These are phyloP conservation scores for Rhododendron simsii DNA, from an alignment of 148 eudicot genomes.

Conservation along the genomic window DNA sequence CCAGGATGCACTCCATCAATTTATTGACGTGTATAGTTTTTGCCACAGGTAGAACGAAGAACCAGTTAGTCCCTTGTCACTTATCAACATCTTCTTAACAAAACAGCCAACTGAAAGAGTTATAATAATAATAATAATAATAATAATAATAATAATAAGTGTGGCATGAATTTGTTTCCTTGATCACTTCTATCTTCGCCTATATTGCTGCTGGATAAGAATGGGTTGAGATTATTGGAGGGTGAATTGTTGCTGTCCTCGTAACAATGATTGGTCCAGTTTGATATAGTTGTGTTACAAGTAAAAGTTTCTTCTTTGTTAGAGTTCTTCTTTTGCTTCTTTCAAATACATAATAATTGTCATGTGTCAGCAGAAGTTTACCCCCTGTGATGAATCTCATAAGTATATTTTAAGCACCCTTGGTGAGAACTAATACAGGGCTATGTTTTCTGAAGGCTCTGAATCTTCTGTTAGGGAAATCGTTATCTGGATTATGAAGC, in stretches of 20 bases:
- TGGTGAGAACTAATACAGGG: not conserved
- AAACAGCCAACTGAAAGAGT: not conserved
- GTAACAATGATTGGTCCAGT: not conserved
- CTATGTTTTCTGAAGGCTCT: not conserved
- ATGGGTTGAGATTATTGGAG: not conserved
- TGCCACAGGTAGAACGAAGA: constrained; percentile 44
- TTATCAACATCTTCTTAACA: not conserved
- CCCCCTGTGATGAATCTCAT: not conserved
- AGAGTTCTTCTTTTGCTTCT: not conserved
- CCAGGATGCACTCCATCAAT: constrained; percentile 47
- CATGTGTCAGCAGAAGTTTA: not conserved
- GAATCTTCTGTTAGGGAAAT: not conserved
- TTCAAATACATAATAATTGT: not conserved
- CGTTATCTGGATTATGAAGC: not conserved
- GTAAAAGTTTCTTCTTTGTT: not conserved
- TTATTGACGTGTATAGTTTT: constrained; percentile 31
- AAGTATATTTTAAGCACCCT: not conserved
- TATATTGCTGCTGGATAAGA: not conserved
- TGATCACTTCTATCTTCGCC: not conserved
- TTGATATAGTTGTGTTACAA: not conserved
- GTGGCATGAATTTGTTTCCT: not conserved
- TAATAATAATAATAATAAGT: no score
- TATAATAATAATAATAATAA: not conserved
- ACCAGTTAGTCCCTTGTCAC: not conserved
- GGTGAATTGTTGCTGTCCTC: not conserved